Evolutionary conservation across 1,139 yeast species (phyloP).

Genomic region (Candida sanyaensis): DNA sequence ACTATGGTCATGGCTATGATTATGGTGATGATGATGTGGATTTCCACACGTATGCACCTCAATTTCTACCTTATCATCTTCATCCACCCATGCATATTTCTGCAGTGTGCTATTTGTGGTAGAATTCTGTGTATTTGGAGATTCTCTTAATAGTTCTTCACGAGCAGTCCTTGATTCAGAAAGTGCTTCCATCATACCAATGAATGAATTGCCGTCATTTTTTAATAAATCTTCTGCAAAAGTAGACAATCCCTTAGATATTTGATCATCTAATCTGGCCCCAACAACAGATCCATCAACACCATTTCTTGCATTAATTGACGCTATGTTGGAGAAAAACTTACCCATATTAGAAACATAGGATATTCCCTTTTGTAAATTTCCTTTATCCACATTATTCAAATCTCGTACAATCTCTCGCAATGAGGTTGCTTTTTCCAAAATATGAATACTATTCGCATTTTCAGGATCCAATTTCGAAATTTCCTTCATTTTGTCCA

Average conservation of each 20-base stretch:
- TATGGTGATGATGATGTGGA: conserved; percentile 10
- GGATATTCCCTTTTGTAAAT: conserved; percentile 29
- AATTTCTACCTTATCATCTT: conserved; percentile 20
- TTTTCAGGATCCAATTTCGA: conserved; percentile 18
- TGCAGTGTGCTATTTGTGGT: conserved; percentile 1
- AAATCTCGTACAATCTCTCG: conserved; percentile 31
- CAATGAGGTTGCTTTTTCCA: conserved; percentile 31
- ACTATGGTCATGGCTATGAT: conserved; percentile 2
- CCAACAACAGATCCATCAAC: conserved; percentile 9
- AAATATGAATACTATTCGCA: conserved; percentile 21
- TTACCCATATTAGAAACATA: conserved; percentile 31
- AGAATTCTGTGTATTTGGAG: background rate
- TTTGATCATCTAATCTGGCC: conserved; percentile 18
- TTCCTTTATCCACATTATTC: conserved; percentile 29
- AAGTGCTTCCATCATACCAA: conserved; percentile 75
- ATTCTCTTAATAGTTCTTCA: conserved; percentile 36
- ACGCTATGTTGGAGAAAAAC: conserved; percentile 18
- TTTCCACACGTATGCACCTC: conserved; percentile 5
- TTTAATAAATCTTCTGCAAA: conserved; percentile 78
- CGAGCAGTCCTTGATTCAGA: conserved; percentile 60
- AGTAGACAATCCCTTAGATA: conserved; percentile 46
- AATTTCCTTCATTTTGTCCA: conserved; percentile 28
- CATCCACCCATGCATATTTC: conserved; percentile 24
- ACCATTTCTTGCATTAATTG: conserved; percentile 10
- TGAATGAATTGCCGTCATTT: conserved; percentile 75